These are phyloP conservation scores for Fusarium tuaranense DNA, from an alignment of 2,329 filamentous ascomycete genomes.

Conservation along the genomic window DNA sequence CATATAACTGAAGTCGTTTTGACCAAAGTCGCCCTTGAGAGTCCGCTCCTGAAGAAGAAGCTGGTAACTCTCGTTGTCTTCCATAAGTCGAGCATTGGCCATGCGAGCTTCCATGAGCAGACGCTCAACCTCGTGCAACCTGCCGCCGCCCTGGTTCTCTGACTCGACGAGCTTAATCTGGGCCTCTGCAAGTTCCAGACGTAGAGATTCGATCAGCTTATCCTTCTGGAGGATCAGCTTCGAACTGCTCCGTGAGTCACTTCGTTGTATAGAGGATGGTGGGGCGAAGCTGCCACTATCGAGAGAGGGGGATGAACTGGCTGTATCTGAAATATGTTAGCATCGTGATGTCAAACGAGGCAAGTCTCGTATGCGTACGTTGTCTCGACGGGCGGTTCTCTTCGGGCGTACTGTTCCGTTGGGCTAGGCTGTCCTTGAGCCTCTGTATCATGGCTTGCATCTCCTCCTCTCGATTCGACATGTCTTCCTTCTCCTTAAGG, in stretches of 20 bases:
- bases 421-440: conserved; percentile 88
- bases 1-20: conserved; percentile 82
- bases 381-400: conserved; percentile 69
- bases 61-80: conserved; percentile 99
- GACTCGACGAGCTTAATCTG: conserved; percentile 96
- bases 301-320: conserved; percentile 73
- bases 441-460: conserved; percentile 91
- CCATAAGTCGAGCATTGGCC: conserved; percentile 95
- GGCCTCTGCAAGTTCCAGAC: conserved; percentile 91
- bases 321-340: conserved; percentile 47
- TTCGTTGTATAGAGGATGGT: conserved; percentile 84
- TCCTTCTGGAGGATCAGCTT: conserved; percentile 95
- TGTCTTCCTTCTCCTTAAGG: conserved; percentile 92
- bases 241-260: conserved; percentile 89
- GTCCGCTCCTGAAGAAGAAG: conserved; percentile 94
- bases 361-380: conserved; percentile 56
- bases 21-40: conserved; percentile 90
- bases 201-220: conserved; percentile 91
- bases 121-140: conserved; percentile 89
- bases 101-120: conserved; percentile 92
- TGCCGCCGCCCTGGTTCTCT: conserved; percentile 90
- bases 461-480: conserved; percentile 86
- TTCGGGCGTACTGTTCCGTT: conserved; percentile 73
- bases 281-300: conserved; percentile 87
- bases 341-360: neutral